Evolutionary conservation across 257 asterid species (phyloP).

Genomic region (Salvia miltiorrhiza): DNA sequence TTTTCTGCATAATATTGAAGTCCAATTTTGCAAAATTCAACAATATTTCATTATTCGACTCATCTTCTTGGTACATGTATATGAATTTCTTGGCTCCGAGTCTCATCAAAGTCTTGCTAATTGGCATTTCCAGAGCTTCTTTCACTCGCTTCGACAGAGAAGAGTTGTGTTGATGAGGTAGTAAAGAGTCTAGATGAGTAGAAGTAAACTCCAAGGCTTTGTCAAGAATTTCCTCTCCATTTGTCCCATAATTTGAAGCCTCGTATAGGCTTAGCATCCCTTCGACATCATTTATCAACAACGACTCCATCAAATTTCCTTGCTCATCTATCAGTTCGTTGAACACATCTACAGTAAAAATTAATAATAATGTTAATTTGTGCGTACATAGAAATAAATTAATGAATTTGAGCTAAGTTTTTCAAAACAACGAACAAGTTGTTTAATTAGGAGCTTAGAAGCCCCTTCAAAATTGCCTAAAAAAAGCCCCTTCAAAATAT

Average conservation of each 20-base stretch:
- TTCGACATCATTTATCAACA: neutral
- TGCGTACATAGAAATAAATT: too few relatives aligned
- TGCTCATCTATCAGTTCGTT: constrained; percentile 1
- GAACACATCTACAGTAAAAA: constrained; percentile 17
- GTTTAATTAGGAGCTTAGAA: too few relatives aligned
- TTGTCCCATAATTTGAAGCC: constrained; percentile 24
- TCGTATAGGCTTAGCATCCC: constrained; percentile 33
- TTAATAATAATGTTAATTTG: neutral
- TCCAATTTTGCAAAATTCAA: too few relatives aligned
- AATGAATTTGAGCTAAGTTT: too few relatives aligned
- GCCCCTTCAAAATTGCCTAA: too few relatives aligned
- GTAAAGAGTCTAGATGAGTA: constrained; percentile 9
- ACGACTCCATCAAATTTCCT: neutral
- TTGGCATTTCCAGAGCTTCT: constrained; percentile 26
- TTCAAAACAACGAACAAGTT: too few relatives aligned
- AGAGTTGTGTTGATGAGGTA: neutral
- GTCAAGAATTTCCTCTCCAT: constrained; percentile 30
- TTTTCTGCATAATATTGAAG: too few relatives aligned
- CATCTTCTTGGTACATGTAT: too few relatives aligned
- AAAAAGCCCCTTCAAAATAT: too few relatives aligned
- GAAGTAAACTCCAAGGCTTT: constrained; percentile 31
- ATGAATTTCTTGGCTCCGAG: too few relatives aligned
- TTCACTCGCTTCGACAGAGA: neutral
- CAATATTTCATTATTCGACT: too few relatives aligned
- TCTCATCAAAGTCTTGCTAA: constrained; percentile 30